Conservation (phyloP, 2,329 filamentous ascomycete species). For the Alternaria solani region DNA sequence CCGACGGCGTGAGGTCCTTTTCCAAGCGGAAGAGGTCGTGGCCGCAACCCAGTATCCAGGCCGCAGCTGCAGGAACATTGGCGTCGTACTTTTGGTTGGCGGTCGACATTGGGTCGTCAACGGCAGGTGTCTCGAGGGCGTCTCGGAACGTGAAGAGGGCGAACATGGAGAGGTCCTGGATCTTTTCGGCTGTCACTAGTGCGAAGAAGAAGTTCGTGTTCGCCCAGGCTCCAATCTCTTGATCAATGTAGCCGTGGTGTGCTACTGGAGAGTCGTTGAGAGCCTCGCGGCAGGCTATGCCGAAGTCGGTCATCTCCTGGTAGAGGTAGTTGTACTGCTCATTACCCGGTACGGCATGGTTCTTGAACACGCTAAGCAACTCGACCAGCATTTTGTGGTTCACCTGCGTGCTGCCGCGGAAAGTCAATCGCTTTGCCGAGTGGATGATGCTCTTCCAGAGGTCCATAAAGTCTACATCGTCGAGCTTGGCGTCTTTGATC, state of each 20-base stretch:
- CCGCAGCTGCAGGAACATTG: conserved; percentile 39
- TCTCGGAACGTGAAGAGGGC: conserved; percentile 41
- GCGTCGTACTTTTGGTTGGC: conserved; percentile 36
- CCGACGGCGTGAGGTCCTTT: conserved; percentile 39
- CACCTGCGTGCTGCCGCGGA: conserved; percentile 5
- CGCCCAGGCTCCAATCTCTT: conserved; percentile 41
- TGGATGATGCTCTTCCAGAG: conserved; percentile 46
- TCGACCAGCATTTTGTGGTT: conserved; percentile 30
- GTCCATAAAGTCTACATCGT: conserved; percentile 33
- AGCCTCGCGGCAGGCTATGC: conserved; percentile 36
- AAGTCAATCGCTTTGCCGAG: conserved; percentile 36
- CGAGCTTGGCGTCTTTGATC: conserved; percentile 24
- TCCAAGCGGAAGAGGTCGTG: conserved; percentile 33
- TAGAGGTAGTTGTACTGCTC: conserved; percentile 33
- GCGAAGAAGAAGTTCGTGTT: conserved; percentile 47
- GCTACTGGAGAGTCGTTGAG: conserved; percentile 40
- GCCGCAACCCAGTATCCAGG: conserved; percentile 39
- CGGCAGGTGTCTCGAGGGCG: conserved; percentile 35
- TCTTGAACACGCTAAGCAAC: conserved; percentile 36
- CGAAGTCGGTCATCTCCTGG: conserved; percentile 30
- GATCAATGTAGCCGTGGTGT: conserved; percentile 21
- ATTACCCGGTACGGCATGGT: conserved; percentile 29
- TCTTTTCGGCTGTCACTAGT: conserved; percentile 23
- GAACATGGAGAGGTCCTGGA: conserved; percentile 32
- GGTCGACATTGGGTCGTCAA: conserved; percentile 28